Conservation (phyloP, 208 protist genomes). For the Acanthamoeba royreba region DNA sequence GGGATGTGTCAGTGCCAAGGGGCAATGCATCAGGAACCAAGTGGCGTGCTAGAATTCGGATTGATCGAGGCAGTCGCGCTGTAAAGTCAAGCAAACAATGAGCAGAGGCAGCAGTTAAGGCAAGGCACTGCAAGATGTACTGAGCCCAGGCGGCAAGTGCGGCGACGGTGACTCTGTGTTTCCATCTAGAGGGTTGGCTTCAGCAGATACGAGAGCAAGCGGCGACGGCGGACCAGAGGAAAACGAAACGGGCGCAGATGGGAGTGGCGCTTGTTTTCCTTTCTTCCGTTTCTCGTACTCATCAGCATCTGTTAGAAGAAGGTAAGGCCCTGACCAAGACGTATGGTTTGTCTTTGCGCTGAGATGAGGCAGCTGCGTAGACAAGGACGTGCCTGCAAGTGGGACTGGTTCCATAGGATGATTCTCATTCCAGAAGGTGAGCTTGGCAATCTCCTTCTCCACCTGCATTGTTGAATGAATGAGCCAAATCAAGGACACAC, state of each 20-base stretch:
- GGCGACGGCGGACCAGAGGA: neutral
- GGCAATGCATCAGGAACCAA: neutral
- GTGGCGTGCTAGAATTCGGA: neutral
- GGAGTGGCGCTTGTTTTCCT: neutral
- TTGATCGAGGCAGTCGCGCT: slow-evolving; percentile 1
- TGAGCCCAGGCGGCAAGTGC: neutral
- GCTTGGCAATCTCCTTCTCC: neutral
- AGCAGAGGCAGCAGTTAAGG: neutral
- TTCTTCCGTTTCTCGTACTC: neutral
- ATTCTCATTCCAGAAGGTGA: slow-evolving; percentile 3
- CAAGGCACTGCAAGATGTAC: too few species aligned
- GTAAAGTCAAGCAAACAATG: neutral
- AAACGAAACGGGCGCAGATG: neutral
- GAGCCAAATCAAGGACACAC: neutral
- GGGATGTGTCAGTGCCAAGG: neutral
- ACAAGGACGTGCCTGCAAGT: neutral
- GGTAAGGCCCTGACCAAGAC: neutral
- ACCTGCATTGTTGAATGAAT: neutral
- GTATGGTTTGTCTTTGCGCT: too few species aligned
- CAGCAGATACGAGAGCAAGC: neutral
- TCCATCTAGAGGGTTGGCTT: neutral
- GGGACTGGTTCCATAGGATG: neutral
- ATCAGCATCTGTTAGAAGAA: neutral
- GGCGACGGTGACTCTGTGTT: neutral
- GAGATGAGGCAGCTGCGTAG: neutral